Evolutionary conservation across 306 rosid species (phyloP), one percentile per base, ranked within the genome.

Genomic region (Comarum palustre): DNA sequence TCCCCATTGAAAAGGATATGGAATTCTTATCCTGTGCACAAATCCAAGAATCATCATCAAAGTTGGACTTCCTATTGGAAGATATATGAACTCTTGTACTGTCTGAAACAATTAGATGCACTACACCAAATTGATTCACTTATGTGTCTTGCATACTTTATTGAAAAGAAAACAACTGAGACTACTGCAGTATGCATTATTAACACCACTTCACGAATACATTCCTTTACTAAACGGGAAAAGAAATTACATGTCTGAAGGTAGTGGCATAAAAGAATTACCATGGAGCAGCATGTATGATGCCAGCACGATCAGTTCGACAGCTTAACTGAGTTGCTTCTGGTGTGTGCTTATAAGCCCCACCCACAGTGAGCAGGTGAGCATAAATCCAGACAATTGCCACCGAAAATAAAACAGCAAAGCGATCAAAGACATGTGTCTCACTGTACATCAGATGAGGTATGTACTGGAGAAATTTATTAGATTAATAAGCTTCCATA

Each of bases 1-100:
- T 73, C 98, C 98, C 98, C 98, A 93, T 75, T 93, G 98, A 85
- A 93, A 93, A 55, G 98, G 98, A 77, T 91, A 93, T 1, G 98
- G 98, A 47, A 93, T 77, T 77, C 98, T 87, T 67, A 93, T 90
- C 98, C 98, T 93, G 86, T 67, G 69, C 27, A 48, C 27, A 19
- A 10, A 15, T 51, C 22, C 1, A 36, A 57, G 54, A 55, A 41
- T 57, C 91, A 15, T 97, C 97, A 57, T 93, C 92, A 62, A 91
- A 71, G 88, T 89, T 32, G 94, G 91, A 41, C 91, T 77, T 96
- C 96, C 90, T 89, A 88, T 75, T 90, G 95, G 85, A 90, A 90
- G 45, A 91, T 91, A 76, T 87, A 90, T 1, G 96, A 94, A 86
- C 75, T 74, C 90, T 87, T 66, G 87, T 88, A 94, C 94, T 86